Evolutionary conservation across 78 protist species (phyloP).

Genomic region (Planoprotostelium fungivorum): DNA sequence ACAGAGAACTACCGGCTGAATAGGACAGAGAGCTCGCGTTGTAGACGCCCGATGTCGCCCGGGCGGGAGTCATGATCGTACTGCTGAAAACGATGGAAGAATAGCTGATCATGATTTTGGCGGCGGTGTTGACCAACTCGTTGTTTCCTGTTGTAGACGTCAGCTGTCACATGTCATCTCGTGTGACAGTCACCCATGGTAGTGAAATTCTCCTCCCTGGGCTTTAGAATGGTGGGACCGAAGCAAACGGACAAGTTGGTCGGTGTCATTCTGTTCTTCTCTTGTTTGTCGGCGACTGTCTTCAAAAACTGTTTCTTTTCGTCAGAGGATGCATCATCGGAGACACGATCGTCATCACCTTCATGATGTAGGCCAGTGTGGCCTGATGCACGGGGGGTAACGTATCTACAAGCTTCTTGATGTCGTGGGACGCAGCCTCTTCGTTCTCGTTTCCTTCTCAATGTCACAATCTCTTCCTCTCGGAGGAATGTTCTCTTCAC

Average conservation of each 20-base stretch:
- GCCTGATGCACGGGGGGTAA: conserved; percentile 14
- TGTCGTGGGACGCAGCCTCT: conserved; percentile 16
- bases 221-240: conserved; percentile 45
- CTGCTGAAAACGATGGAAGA: neutral
- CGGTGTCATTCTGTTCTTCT: conserved; percentile 43
- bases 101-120: neutral
- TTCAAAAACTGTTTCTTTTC: neutral
- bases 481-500: conserved; percentile 25
- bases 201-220: conserved; percentile 45
- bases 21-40: neutral
- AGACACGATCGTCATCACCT: neutral
- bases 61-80: too few species aligned
- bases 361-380: neutral
- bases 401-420: conserved; percentile 39
- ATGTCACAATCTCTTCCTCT: conserved; percentile 14
- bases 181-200: conserved; percentile 12
- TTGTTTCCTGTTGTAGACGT: neutral
- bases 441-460: conserved; percentile 41
- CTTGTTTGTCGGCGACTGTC: conserved; percentile 12
- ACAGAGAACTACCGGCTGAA: neutral
- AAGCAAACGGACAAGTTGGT: conserved; percentile 48
- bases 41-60: neutral
- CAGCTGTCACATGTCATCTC: neutral
- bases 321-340: neutral
- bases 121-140: neutral